Evolutionary conservation across 495 filamentous ascomycete genomes (phyloP).

Genomic region (Beverwykella pulmonaria): DNA sequence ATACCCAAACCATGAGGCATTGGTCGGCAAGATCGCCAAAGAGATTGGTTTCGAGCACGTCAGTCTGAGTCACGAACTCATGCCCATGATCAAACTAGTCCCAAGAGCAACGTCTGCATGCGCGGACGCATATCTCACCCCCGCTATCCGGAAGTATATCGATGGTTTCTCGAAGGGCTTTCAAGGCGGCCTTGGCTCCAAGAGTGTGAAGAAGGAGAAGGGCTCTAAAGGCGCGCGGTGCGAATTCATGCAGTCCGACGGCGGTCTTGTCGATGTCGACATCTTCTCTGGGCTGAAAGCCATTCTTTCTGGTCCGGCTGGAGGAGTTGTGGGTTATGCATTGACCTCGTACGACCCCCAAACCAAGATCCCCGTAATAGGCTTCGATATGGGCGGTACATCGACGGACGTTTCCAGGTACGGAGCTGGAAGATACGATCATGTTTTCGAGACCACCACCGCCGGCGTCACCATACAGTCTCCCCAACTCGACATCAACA

Average conservation of each 20-base stretch:
- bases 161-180: conserved; percentile 81
- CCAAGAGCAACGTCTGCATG: conserved; percentile 89
- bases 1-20: conserved; percentile 71
- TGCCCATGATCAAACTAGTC: conserved; percentile 94
- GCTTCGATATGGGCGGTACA: conserved; percentile 97
- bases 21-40: conserved; percentile 67
- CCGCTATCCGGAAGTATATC: conserved; percentile 94
- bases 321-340: conserved; percentile 84
- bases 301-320: conserved; percentile 79
- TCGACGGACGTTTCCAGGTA: conserved; percentile 94
- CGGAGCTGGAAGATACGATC: conserved; percentile 85
- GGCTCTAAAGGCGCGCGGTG: conserved; percentile 65
- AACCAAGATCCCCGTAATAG: conserved; percentile 88
- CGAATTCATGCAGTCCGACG: conserved; percentile 88
- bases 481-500: conserved; percentile 97
- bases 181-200: conserved; percentile 66
- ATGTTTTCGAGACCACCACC: conserved; percentile 96
- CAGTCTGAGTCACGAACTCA: conserved; percentile 71
- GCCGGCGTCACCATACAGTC: conserved; percentile 94
- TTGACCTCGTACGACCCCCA: conserved; percentile 86
- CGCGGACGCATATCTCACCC: conserved; percentile 94
- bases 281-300: conserved; percentile 75
- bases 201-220: conserved; percentile 61
- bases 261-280: conserved; percentile 74
- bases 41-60: conserved; percentile 79